Conservation (phyloP, 2,329 filamentous ascomycete species). For the Calonectria ilicicola region DNA sequence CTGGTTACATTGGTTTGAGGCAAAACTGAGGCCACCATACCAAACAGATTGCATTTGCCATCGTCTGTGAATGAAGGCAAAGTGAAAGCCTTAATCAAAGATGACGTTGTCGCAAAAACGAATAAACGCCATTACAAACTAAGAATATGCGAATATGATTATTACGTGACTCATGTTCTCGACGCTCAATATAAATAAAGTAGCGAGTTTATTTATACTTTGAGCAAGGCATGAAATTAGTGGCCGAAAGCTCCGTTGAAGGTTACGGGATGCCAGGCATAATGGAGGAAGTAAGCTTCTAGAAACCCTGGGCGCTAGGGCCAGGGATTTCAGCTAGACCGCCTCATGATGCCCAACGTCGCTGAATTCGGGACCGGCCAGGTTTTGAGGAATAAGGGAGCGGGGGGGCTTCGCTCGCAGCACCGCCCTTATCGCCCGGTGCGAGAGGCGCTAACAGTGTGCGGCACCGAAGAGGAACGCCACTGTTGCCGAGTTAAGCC, state of each 20-base stretch:
- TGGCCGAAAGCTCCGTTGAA: neutral
- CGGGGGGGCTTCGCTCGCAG: neutral
- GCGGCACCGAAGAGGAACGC: neutral
- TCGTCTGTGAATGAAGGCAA: neutral
- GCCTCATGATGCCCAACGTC: neutral
- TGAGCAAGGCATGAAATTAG: neutral
- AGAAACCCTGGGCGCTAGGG: neutral
- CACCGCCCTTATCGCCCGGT: neutral
- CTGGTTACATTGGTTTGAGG: neutral
- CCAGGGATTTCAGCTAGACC: neutral
- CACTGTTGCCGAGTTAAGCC: conserved; percentile 2
- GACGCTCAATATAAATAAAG: neutral
- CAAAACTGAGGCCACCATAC: neutral
- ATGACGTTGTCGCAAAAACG: neutral
- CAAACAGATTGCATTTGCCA: neutral
- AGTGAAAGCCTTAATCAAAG: neutral
- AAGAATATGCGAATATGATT: neutral
- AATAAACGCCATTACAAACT: neutral
- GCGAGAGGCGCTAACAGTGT: neutral
- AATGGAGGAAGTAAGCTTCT: neutral
- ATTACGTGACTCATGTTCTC: neutral
- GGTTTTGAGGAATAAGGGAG: neutral
- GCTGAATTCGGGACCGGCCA: neutral
- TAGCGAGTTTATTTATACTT: neutral
- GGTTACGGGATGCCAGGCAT: neutral